Evolutionary conservation across 345 rosid species (phyloP).

Genomic region (Limnanthes douglasii): DNA sequence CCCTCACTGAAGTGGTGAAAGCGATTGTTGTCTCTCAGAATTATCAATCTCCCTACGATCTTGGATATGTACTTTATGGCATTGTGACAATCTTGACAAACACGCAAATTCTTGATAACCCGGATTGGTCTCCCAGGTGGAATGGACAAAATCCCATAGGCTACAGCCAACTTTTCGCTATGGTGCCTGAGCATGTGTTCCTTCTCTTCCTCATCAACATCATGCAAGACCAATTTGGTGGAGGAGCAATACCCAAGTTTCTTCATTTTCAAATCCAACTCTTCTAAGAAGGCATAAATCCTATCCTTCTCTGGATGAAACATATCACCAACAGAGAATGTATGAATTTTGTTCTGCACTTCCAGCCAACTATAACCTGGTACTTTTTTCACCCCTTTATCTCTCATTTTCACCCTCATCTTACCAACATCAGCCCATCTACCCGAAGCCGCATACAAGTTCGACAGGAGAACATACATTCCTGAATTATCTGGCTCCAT

Average conservation of each 20-base stretch:
- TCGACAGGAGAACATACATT: constrained; percentile 62
- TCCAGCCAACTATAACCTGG: constrained; percentile 63
- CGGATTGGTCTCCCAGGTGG: constrained; percentile 49
- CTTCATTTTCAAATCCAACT: constrained; percentile 44
- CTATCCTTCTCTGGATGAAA: constrained; percentile 38
- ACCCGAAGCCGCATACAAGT: constrained; percentile 48
- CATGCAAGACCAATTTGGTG: constrained; percentile 49
- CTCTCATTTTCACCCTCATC: constrained; percentile 45
- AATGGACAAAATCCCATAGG: constrained; percentile 33
- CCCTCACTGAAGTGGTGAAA: constrained; percentile 57
- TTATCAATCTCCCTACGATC: constrained; percentile 41
- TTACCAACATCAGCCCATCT: constrained; percentile 53
- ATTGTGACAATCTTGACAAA: constrained; percentile 56
- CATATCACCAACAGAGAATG: constrained; percentile 42
- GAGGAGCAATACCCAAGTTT: constrained; percentile 37
- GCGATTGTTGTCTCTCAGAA: constrained; percentile 50
- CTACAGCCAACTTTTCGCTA: constrained; percentile 61
- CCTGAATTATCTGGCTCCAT: constrained; percentile 65
- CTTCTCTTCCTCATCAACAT: constrained; percentile 70
- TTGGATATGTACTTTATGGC: constrained; percentile 48
- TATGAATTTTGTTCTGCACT: constrained; percentile 44
- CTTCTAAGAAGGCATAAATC: constrained; percentile 43
- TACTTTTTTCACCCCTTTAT: constrained; percentile 48
- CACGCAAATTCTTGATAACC: constrained; percentile 54
- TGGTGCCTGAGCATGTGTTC: constrained; percentile 55